Base-by-base conservation (phyloP, 371 early-diverging fungal species). In the Circinella minor region DNA sequence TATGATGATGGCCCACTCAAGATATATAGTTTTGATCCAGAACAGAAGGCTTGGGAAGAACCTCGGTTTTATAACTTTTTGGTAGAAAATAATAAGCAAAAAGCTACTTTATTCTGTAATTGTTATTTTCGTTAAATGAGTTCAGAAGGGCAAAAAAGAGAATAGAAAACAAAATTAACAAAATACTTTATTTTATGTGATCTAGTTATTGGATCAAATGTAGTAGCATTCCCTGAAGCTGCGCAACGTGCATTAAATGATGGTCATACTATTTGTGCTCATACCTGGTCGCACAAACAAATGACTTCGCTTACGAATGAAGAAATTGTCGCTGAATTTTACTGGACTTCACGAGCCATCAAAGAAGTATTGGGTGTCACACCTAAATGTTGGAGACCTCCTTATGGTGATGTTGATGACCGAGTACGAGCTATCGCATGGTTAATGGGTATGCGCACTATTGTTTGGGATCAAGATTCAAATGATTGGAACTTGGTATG, bases 211-310 rank as follows among this genome's bases (percentile, higher is more conserved):
- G 81, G 81, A 65, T 77, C 77, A 36, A 80, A 80, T 63, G 78
- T 80, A 5, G 51, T 77, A 6, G 68, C 66, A 39, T 77, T 72
- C 55, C 81, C 81, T 20, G 74, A 73, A 14, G 77, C 77, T 47
- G 81, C 76, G 3, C 77, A 77, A 54, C 76, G 81, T 55, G 81
- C 78, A 17, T 63, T 80, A 47, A 72, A 70, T 46, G 77, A 74
- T 54, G 78, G 83, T 37, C 79, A 82, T 55, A 73, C 71, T 4
- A 76, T 86, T 39, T 79, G 81, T 48, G 69, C 76, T 59, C 83
- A 88, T 63, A 87, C 87, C 3, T 88, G 89, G 89, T 82, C 86
- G 27, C 91, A 91, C 71, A 81, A 82, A 34, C 70, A 73, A 57
- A 81, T 90, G 82, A 87, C 90, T 15, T 72, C 86, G 7, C 70